Conservation (phyloP, 768 basidiomycete species). For the Agrocybe chaxingu region DNA sequence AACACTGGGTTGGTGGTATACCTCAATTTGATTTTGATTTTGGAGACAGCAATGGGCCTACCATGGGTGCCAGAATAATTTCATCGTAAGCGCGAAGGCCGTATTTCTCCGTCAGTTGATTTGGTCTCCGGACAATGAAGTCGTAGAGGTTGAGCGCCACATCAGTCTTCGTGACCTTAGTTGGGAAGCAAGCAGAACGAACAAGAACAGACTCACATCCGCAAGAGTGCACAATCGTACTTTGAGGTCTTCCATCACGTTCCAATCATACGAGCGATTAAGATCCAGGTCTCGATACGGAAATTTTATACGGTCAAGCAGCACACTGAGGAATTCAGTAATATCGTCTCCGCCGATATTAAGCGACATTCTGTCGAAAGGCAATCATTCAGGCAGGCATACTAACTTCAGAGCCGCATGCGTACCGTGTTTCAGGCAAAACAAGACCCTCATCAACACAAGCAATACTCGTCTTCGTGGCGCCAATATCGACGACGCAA, state of each 20-base stretch:
- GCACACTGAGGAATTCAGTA: slow-evolving; percentile 80
- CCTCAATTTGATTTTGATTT: slow-evolving; percentile 5
- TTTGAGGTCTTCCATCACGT: slow-evolving; percentile 90
- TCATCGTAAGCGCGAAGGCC: slow-evolving; percentile 92
- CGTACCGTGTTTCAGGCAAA: slow-evolving; percentile 80
- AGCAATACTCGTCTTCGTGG: slow-evolving; percentile 76
- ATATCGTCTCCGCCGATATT: slow-evolving; percentile 95
- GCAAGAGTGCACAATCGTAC: slow-evolving; percentile 77
- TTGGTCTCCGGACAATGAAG: slow-evolving; percentile 79
- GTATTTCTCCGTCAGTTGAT: slow-evolving; percentile 80
- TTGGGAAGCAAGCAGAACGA: slow-evolving; percentile 2
- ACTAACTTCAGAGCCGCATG: background rate
- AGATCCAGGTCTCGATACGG: slow-evolving; percentile 87
- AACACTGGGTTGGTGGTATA: slow-evolving; percentile 48
- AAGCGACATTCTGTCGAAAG: slow-evolving; percentile 58
- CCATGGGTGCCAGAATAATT: slow-evolving; percentile 92
- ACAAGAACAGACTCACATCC: slow-evolving; percentile 57
- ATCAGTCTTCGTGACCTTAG: slow-evolving; percentile 54
- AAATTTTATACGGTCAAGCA: slow-evolving; percentile 78
- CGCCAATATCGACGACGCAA: slow-evolving; percentile 95
- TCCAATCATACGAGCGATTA: slow-evolving; percentile 79
- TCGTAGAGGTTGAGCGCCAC: slow-evolving; percentile 90
- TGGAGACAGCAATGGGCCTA: slow-evolving; percentile 28
- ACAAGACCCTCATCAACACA: slow-evolving; percentile 95
- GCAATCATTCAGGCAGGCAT: slow-evolving; percentile 5